These are phyloP conservation scores for Urochloa ruziziensis DNA, from an alignment of 176 grass and related monocot species.

Conservation along the genomic window DNA sequence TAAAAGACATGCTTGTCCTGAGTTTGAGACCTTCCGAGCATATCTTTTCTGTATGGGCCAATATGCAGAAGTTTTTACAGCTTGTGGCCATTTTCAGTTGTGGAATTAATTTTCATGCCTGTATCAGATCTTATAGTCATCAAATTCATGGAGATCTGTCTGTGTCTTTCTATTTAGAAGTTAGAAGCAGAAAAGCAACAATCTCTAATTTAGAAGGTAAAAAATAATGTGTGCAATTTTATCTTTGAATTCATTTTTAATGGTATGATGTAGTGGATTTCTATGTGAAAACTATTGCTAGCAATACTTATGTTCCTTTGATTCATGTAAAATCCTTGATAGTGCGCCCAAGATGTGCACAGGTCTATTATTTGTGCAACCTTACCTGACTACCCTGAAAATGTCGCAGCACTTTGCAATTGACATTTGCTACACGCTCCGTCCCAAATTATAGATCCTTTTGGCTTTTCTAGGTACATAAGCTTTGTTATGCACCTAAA, in stretches of 20 bases:
- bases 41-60: constrained; percentile 28
- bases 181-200: constrained; percentile 32
- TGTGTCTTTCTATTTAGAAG: constrained; percentile 34
- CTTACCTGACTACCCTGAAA: not conserved
- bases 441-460: no score
- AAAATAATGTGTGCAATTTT: not conserved
- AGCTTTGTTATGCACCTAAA: no score
- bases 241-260: not conserved
- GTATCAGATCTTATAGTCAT: constrained; percentile 20
- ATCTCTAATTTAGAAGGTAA: constrained; percentile 48
- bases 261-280: constrained; percentile 15
- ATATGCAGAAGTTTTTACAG: constrained; percentile 36
- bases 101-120: constrained; percentile 38
- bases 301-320: not conserved
- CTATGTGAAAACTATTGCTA: not conserved
- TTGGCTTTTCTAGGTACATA: no score
- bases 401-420: not conserved
- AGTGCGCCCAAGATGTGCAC: not conserved
- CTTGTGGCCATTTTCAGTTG: constrained; percentile 28
- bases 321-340: constrained; percentile 13
- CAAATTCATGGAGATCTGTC: constrained; percentile 6
- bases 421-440: not conserved
- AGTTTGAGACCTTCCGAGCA: not conserved
- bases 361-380: not conserved
- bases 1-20: constrained; percentile 34